Evolutionary conservation across 768 basidiomycete genomes (phyloP).

Genomic region (Rhizopogon salebrosus): DNA sequence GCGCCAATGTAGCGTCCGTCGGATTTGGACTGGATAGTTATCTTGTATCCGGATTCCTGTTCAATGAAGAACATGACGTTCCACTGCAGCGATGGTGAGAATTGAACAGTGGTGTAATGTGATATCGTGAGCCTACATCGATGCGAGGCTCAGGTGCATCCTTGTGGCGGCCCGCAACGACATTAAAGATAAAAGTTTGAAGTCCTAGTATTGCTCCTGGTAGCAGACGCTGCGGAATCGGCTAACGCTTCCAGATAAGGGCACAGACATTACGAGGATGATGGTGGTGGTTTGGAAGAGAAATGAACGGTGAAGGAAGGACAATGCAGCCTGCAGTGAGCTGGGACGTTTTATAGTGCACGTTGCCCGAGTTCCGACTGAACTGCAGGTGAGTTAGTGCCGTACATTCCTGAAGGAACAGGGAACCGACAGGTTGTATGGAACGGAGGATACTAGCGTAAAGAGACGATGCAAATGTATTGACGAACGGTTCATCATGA

Average conservation of each 20-base stretch:
- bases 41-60: no score
- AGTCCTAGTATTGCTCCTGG: background rate
- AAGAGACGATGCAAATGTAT: no score
- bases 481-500: no score
- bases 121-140: background rate
- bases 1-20: background rate
- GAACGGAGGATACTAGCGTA: background rate
- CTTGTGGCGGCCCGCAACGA: no score
- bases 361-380: background rate
- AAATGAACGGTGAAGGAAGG: background rate
- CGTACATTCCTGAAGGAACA: background rate
- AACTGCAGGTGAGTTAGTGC: background rate
- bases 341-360: background rate
- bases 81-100: background rate
- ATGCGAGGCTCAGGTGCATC: background rate
- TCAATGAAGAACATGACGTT: background rate
- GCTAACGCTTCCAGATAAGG: background rate
- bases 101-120: background rate
- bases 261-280: no score
- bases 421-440: background rate
- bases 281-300: background rate
- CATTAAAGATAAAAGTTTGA: no score
- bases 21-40: background rate
- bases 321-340: background rate
- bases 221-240: background rate